A percentile compares a stretch with the other conserved stretches of the same genome.
These are phyloP conservation scores for Trypanosoma melophagium DNA, from an alignment of 208 protist species.

Conservation along the genomic window DNA sequence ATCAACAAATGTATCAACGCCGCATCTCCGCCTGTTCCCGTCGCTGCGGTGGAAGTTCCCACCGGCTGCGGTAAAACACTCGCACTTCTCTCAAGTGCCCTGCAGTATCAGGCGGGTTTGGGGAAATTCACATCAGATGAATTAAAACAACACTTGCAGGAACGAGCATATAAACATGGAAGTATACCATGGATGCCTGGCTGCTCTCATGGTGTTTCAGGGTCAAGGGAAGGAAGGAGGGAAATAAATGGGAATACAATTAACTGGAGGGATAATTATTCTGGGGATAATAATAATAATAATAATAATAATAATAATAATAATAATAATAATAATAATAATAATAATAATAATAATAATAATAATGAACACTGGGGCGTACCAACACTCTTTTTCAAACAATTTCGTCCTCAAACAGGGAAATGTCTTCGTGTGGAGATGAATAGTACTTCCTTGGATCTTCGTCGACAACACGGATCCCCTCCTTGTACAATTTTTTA, in stretches of 20 bases:
- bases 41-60: slow-evolving; percentile 90
- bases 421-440: slow-evolving; percentile 58
- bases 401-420: slow-evolving; percentile 38
- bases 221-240: slow-evolving; percentile 47
- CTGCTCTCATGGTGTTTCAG: slow-evolving; percentile 27
- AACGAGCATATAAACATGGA: slow-evolving; percentile 72
- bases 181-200: not conserved
- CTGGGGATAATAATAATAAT: not conserved
- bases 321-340: not conserved
- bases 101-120: slow-evolving; percentile 80
- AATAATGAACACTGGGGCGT: slow-evolving; percentile 35
- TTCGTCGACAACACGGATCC: slow-evolving; percentile 51
- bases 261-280: too few species aligned
- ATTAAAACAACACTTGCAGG: slow-evolving; percentile 81
- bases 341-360: not conserved
- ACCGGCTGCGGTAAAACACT: slow-evolving; percentile 98
- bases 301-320: slow-evolving; percentile 18
- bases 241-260: not conserved
- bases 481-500: slow-evolving; percentile 92
- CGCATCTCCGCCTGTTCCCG: slow-evolving; percentile 30
- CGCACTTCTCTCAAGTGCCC: slow-evolving; percentile 89
- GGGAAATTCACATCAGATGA: slow-evolving; percentile 94
- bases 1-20: slow-evolving; percentile 45
- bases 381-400: slow-evolving; percentile 50
- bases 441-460: slow-evolving; percentile 44